Conservation (phyloP, 148 eudicot species). For the Pharnaceum exiguum region DNA sequence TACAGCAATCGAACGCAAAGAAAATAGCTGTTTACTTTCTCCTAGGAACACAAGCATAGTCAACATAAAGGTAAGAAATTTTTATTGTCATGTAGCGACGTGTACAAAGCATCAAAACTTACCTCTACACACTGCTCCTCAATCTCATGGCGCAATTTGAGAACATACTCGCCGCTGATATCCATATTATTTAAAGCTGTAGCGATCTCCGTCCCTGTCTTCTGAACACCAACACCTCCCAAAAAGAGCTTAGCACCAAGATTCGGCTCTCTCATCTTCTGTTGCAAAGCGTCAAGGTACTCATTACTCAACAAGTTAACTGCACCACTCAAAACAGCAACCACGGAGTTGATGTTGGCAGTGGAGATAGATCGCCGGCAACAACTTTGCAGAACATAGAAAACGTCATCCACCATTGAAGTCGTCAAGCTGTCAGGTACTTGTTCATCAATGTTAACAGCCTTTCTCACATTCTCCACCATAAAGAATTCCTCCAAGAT, state of each 20-base stretch:
- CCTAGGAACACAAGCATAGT: no score
- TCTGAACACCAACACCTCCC: conserved; percentile 92
- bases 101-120: conserved; percentile 6
- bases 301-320: conserved; percentile 80
- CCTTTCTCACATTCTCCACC: conserved; percentile 99
- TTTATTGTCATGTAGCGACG: no score
- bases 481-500: conserved; percentile 89
- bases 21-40: no score
- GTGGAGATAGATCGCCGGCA: conserved; percentile 87
- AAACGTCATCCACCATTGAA: conserved; percentile 97
- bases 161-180: conserved; percentile 80
- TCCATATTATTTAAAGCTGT: conserved; percentile 89
- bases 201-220: conserved; percentile 87
- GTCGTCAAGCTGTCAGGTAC: conserved; percentile 86
- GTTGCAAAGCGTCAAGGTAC: conserved; percentile 87
- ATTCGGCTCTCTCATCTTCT: conserved; percentile 86
- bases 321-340: conserved; percentile 69
- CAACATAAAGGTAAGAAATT: no score
- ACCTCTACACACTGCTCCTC: conserved; percentile 95
- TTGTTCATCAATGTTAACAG: conserved; percentile 82
- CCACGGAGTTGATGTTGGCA: conserved; percentile 77
- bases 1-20: no score
- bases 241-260: conserved; percentile 84
- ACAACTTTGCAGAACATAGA: conserved; percentile 91
- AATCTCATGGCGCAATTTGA: conserved; percentile 87